Evolutionary conservation across 2,329 filamentous ascomycete genomes (phyloP).

Genomic region (Phoma sp.): DNA sequence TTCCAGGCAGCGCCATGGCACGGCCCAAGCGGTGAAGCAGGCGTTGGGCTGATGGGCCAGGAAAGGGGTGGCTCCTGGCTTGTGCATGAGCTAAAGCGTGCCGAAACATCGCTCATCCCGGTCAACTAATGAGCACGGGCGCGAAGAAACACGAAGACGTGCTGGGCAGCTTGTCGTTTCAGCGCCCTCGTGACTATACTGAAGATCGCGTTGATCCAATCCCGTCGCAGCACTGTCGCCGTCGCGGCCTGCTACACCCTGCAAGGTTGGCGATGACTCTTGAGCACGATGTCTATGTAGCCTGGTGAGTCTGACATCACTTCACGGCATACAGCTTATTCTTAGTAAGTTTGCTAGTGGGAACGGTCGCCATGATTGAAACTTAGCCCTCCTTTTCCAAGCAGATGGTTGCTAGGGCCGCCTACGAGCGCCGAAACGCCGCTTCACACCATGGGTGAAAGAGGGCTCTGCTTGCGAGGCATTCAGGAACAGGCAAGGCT

Average conservation of each 20-base stretch:
- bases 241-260: slow-evolving; percentile 23
- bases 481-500: slow-evolving; percentile 44
- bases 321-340: slow-evolving; percentile 27
- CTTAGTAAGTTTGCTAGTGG: slow-evolving; percentile 37
- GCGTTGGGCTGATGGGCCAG: slow-evolving; percentile 47
- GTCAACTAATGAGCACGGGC: slow-evolving; percentile 41
- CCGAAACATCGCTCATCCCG: slow-evolving; percentile 48
- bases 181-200: slow-evolving; percentile 49
- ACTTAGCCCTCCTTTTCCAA: slow-evolving; percentile 40
- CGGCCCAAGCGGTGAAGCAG: slow-evolving; percentile 51
- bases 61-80: slow-evolving; percentile 49
- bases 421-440: slow-evolving; percentile 25
- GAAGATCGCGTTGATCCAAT: slow-evolving; percentile 47
- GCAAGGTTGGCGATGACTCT: slow-evolving; percentile 29
- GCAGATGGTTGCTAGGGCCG: slow-evolving; percentile 20
- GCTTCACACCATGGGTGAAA: slow-evolving; percentile 23
- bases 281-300: slow-evolving; percentile 18
- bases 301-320: slow-evolving; percentile 44
- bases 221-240: slow-evolving; percentile 35
- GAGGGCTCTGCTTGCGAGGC: slow-evolving; percentile 32
- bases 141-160: slow-evolving; percentile 46
- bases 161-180: slow-evolving; percentile 46
- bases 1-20: slow-evolving; percentile 43
- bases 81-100: slow-evolving; percentile 46
- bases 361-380: slow-evolving; percentile 39